Evolutionary conservation across 1,284 basidiomycete species (phyloP), one percentile per base, ranked within the genome.

Genomic region (Mycena citricolor): DNA sequence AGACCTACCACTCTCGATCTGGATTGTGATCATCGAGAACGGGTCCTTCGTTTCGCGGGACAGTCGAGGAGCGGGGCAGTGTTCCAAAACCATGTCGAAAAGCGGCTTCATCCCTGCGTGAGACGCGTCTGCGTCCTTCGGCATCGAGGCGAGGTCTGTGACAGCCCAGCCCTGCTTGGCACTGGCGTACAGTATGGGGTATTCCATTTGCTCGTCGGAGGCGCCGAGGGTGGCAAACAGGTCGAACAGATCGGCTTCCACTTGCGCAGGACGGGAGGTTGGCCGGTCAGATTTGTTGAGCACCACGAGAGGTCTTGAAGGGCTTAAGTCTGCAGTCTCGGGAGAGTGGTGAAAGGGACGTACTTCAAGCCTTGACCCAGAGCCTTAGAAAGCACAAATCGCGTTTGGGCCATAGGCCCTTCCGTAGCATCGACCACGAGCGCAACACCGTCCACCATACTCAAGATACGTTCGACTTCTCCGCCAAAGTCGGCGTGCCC

Each of bases 401-500:
- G 60, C 0, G 72, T 74, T 51, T 74, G 71, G 1, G 72, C 73
- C 72, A 74, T 74, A 2, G 71, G 71, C 1, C 72, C 71, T 44
- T 73, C 72, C 2, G 72, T 71, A 5, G 71, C 71, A 45, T 73
- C 71, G 4, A 74, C 71, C 2, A 74, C 60, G 16, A 74, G 60
- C 8, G 68, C 70, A 13, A 74, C 72, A 33, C 70, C 69, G 42
- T 74, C 72, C 7, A 74, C 72, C 71, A 74, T 74, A 46, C 68
- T 73, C 63, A 73, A 57, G 6, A 74, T 67, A 32, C 72, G 65
- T 40, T 74, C 72, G 3, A 74, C 72, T 54, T 74, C 71, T 20
- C 71, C 72, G 34, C 71, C 72, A 58, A 73, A 74, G 51, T 74
- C 72, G 10, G 72, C 72, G 55, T 74, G 71, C 49, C 72, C 0